Evolutionary conservation across 306 rosid species (phyloP).

Genomic region (Phaseolus lunatus): DNA sequence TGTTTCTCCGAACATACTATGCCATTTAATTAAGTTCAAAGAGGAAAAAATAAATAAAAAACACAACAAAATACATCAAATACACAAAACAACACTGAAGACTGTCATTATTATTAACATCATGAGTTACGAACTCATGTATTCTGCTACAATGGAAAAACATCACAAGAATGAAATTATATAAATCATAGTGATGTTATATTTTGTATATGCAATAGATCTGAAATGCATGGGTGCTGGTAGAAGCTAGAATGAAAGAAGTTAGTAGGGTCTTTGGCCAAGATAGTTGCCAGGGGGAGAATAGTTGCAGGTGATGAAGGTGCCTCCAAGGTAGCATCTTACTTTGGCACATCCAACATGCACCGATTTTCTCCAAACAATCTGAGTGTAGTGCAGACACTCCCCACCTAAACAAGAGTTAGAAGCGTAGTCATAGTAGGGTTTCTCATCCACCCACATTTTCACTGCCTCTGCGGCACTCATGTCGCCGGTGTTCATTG

Average conservation of each 20-base stretch:
- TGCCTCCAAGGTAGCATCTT: slow-evolving; percentile 49
- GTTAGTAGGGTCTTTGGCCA: slow-evolving; percentile 50
- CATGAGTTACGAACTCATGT: background rate
- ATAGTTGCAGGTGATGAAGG: slow-evolving; percentile 54
- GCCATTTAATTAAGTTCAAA: no score
- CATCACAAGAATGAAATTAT: background rate
- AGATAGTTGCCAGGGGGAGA: slow-evolving; percentile 52
- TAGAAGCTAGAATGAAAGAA: background rate
- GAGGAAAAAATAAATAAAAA: no score
- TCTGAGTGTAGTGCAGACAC: slow-evolving; percentile 61
- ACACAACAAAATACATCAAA: no score
- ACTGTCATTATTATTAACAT: no score
- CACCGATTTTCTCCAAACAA: slow-evolving; percentile 50
- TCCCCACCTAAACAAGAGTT: slow-evolving; percentile 48
- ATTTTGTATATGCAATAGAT: no score
- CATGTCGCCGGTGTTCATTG: background rate
- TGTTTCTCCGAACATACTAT: no score
- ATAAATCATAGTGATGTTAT: background rate
- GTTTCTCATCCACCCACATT: slow-evolving; percentile 54
- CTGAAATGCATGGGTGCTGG: no score
- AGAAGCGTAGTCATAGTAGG: slow-evolving; percentile 35
- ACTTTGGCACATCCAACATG: slow-evolving; percentile 65
- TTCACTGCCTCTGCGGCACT: slow-evolving; percentile 38
- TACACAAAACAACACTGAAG: no score
- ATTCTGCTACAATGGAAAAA: background rate